Conservation (phyloP, 2,329 filamentous ascomycete genomes). For the Aspergillus proliferans region DNA sequence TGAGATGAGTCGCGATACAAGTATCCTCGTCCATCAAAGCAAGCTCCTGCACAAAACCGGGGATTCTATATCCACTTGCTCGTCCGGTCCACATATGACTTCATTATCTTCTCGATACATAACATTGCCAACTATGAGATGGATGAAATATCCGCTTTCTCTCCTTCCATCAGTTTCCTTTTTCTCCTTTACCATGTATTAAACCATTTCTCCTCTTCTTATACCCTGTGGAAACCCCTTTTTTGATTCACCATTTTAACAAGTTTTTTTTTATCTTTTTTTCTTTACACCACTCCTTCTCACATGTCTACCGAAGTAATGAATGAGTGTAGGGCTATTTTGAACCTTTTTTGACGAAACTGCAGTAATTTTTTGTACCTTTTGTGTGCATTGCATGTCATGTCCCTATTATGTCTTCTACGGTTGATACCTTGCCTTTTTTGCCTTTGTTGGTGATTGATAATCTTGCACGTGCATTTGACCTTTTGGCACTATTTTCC, state of each 20-base stretch:
- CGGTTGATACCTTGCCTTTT: not conserved
- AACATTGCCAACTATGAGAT: not conserved
- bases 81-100: not conserved
- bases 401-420: not conserved
- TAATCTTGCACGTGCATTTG: not conserved
- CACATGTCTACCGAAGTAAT: conserved; percentile 1
- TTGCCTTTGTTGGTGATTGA: not conserved
- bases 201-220: conserved; percentile 6
- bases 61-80: not conserved
- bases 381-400: not conserved
- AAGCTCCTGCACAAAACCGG: no score
- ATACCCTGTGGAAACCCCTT: not conserved
- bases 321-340: conserved; percentile 4
- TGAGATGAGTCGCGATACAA: no score
- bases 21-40: no score
- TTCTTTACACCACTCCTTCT: not conserved
- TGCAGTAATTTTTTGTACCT: not conserved
- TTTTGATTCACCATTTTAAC: conserved; percentile 10
- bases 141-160: not conserved
- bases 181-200: conserved; percentile 1
- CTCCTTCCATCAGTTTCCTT: not conserved
- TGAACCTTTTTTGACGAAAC: not conserved
- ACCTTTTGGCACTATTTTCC: not conserved
- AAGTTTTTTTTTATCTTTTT: not conserved
- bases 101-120: not conserved